Conservation (phyloP, 139 green algal species). For the Klebsormidium nitens region DNA sequence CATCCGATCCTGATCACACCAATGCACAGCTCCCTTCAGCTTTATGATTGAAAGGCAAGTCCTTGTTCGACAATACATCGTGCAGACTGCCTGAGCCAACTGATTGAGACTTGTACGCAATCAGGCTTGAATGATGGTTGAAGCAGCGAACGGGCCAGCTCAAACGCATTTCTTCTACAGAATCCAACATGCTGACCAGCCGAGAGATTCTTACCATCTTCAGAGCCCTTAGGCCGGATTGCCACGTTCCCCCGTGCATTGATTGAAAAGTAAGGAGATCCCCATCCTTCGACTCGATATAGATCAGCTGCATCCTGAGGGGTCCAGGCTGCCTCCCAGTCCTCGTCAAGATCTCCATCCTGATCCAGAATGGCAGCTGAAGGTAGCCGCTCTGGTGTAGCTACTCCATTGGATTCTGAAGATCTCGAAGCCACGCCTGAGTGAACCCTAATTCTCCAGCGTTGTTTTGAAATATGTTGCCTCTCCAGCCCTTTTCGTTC, state of each 20-base stretch:
- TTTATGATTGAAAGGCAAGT: not conserved
- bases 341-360: too few relatives aligned
- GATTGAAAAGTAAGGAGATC: slow-evolving; percentile 39
- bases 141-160: not conserved
- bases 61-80: not conserved
- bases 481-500: too few relatives aligned
- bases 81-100: too few relatives aligned
- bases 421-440: too few relatives aligned
- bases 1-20: slow-evolving; percentile 3
- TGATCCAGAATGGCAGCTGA: too few relatives aligned
- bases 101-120: not conserved
- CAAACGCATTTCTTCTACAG: slow-evolving; percentile 3
- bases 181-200: not conserved
- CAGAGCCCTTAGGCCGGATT: slow-evolving; percentile 16
- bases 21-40: not conserved
- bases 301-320: slow-evolving; percentile 17
- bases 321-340: slow-evolving; percentile 29
- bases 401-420: too few relatives aligned
- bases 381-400: too few relatives aligned
- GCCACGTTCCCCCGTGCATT: slow-evolving; percentile 36
- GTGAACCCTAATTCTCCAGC: too few relatives aligned
- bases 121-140: not conserved
- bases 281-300: slow-evolving; percentile 45
- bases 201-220: not conserved
- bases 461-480: too few relatives aligned